A percentile compares a stretch with the other conserved stretches of the same genome.
These are phyloP conservation scores for Helicocarpus griseus DNA, from an alignment of 2,329 filamentous ascomycete species.

Conservation along the genomic window DNA sequence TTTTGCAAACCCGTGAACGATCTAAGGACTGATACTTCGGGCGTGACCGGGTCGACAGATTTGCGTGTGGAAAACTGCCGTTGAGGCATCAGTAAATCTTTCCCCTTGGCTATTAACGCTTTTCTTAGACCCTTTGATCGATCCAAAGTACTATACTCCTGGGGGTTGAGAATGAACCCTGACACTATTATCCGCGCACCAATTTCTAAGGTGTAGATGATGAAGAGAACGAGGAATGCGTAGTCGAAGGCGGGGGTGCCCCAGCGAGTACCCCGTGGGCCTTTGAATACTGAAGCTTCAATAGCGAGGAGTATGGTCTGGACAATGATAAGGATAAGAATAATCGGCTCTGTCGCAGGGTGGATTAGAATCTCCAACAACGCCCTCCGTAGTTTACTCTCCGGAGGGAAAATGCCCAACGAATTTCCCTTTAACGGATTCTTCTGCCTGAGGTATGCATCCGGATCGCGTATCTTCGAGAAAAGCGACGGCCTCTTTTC, in stretches of 20 bases:
- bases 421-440: constrained; percentile 85
- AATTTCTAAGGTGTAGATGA: constrained; percentile 82
- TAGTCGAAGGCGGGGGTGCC: constrained; percentile 60
- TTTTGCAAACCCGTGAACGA: constrained; percentile 68
- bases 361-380: constrained; percentile 81
- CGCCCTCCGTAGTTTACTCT: constrained; percentile 62
- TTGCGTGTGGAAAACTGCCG: constrained; percentile 55
- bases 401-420: constrained; percentile 70
- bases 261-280: constrained; percentile 51
- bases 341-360: constrained; percentile 74
- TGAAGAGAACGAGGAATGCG: constrained; percentile 71
- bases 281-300: constrained; percentile 63
- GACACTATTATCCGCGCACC: constrained; percentile 81
- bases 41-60: constrained; percentile 30
- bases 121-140: constrained; percentile 63
- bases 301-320: constrained; percentile 83
- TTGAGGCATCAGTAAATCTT: constrained; percentile 71
- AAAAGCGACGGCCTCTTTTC: constrained; percentile 25
- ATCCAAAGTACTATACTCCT: constrained; percentile 86
- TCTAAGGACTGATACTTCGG: constrained; percentile 53
- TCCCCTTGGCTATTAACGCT: constrained; percentile 66
- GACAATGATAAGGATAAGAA: constrained; percentile 76
- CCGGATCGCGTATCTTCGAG: constrained; percentile 1
- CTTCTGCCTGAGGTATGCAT: constrained; percentile 34
- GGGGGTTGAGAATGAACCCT: constrained; percentile 80